Conservation (phyloP, 331 rosid species). For the Pyracantha coccinea region DNA sequence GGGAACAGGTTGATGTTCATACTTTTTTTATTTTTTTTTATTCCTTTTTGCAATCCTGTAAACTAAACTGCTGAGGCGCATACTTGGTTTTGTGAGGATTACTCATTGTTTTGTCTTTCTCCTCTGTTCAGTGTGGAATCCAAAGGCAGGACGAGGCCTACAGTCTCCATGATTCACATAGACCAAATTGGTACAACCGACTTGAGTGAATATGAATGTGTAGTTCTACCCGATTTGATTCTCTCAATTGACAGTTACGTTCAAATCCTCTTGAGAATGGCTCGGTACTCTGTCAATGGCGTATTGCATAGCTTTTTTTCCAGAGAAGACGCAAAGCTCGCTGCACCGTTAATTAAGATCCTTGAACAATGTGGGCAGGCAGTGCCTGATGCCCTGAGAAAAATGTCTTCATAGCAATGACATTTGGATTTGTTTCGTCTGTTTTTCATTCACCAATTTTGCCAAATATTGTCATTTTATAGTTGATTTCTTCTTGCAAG, state of each 20-base stretch:
- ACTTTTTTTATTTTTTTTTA: not conserved
- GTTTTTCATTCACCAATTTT: not conserved
- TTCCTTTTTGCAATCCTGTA: not conserved
- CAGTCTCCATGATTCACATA: slow-evolving; percentile 30
- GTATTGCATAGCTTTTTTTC: slow-evolving; percentile 46
- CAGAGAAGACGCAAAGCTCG: slow-evolving; percentile 32
- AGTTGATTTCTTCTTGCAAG: not conserved
- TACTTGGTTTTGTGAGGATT: not conserved
- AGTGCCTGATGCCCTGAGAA: slow-evolving; percentile 39
- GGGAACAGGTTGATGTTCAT: slow-evolving; percentile 40
- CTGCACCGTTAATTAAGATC: slow-evolving; percentile 33
- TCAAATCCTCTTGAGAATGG: slow-evolving; percentile 51
- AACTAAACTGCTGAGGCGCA: not conserved
- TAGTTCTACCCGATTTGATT: slow-evolving; percentile 38
- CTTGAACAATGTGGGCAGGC: slow-evolving; percentile 58
- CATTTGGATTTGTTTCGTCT: not conserved
- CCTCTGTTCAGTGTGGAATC: slow-evolving; percentile 29
- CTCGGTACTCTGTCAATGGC: slow-evolving; percentile 44
- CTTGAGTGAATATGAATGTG: slow-evolving; percentile 37
- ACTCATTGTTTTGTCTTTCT: not conserved
- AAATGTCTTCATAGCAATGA: slow-evolving; percentile 37
- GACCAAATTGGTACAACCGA: slow-evolving; percentile 31
- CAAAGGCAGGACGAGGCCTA: slow-evolving; percentile 8
- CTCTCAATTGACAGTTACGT: slow-evolving; percentile 34
- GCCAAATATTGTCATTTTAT: not conserved